Base-by-base conservation (phyloP, 352 stramenopile genomes). In the Globisporangium viniferum region DNA sequence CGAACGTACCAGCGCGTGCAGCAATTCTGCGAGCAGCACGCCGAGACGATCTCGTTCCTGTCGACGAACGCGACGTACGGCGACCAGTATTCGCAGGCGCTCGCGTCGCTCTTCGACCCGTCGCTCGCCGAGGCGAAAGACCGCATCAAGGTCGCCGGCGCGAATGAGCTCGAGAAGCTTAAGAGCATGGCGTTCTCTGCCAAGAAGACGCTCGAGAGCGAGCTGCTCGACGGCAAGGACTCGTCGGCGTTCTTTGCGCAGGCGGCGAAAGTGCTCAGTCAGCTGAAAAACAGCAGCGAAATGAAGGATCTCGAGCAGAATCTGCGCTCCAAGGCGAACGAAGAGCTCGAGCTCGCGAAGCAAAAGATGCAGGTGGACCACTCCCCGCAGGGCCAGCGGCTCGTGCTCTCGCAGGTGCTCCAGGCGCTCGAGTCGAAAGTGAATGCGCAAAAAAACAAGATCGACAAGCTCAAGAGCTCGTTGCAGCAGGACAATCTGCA, bases 31-130 rank as follows among this genome's bases (percentile, higher is more conserved):
- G 87, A 93, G 53, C 71, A 89, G 55, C 79, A 94, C 64, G 81
- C 82, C 1, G 76, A 90, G 48, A 75, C 81, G 18, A 89, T 94
- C 20, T 92, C 85, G 48, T 90, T 91, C 31, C 75, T 93, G 10
- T 92, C 85, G 3, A 92, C 82, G 2, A 93, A 92, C 48, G 77
- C 79, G 2, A 71, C 71, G 20, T 93, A 92, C 59, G 77, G 85
- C 15, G 78, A 89, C 24, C 80, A 92, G 57, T 94, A 94, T 66
- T 79, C 79, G 0, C 59, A 77, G 53, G 78, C 84, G 10, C 60
- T 94, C 5, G 64, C 66, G 33, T 86, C 82, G 10, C 56, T 92
- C 29, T 68, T 94, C 2, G 86, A 92, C 49, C 85, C 87, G 6
- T 82, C 83, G 31, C 73, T 94, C 22, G 75, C 79, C 0, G 82